phyloP scores from a whole-genome alignment of 169 alveolate genomes.

The Haemoproteus tartakovskyi region DNA sequence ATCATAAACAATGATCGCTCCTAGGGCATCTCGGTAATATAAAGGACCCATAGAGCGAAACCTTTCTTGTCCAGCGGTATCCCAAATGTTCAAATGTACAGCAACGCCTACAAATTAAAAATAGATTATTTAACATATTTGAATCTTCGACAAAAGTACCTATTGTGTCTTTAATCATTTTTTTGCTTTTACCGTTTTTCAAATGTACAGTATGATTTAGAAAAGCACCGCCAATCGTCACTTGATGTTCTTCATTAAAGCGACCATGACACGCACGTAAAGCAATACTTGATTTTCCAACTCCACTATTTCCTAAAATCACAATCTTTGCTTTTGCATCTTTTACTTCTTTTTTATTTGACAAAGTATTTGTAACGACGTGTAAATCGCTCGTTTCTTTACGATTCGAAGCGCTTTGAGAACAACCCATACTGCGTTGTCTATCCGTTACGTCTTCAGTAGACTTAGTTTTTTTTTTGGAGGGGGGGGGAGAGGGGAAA shows the following conservation, averaged over 20 bases:
- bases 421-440: too few relatives aligned
- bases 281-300: constrained; percentile 87
- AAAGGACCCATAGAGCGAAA: constrained; percentile 85
- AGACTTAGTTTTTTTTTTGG: too few relatives aligned
- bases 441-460: too few relatives aligned
- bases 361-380: too few relatives aligned
- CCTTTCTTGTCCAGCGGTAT: constrained; percentile 93
- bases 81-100: constrained; percentile 90
- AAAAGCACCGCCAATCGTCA: constrained; percentile 91
- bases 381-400: too few relatives aligned
- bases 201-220: constrained; percentile 79
- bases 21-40: constrained; percentile 88
- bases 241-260: constrained; percentile 85
- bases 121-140: neutral
- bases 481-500: too few relatives aligned
- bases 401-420: constrained; percentile 51
- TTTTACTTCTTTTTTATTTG: constrained; percentile 34
- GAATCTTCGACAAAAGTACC: too few relatives aligned
- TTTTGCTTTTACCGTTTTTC: constrained; percentile 70
- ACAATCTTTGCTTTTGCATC: constrained; percentile 79
- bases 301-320: constrained; percentile 90
- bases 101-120: constrained; percentile 67
- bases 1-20: constrained; percentile 88
- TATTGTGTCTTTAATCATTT: too few relatives aligned
- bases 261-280: constrained; percentile 84